Percentiles rank a stretch among this genome's conserved stretches.
phyloP scores from a whole-genome alignment of 2,329 filamentous ascomycete species.

The Ceratocystis alfenasii region DNA sequence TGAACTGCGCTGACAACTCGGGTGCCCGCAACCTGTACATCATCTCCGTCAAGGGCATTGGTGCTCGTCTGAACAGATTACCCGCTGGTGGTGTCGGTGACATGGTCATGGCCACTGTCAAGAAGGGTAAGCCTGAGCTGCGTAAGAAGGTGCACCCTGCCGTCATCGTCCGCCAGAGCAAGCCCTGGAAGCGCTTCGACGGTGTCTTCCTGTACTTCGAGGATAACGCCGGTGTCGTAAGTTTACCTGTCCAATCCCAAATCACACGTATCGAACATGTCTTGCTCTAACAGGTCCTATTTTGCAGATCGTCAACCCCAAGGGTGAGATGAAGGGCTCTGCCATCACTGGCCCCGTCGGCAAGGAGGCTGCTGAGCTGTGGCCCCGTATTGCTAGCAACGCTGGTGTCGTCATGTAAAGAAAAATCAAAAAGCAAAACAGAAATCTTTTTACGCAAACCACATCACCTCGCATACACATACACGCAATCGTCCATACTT shows the following conservation, averaged over 20 bases:
- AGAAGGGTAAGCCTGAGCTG: constrained; percentile 99
- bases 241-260: constrained; percentile 33
- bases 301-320: constrained; percentile 91
- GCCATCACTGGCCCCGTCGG: constrained; percentile 98
- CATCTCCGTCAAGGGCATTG: constrained; percentile 98
- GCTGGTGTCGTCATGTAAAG: constrained; percentile 99
- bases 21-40: constrained; percentile 98
- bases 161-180: constrained; percentile 96
- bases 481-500: constrained; percentile 11
- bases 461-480: constrained; percentile 17
- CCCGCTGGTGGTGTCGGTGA: constrained; percentile 96
- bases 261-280: neutral
- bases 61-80: constrained; percentile 93
- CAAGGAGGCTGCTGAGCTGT: constrained; percentile 99
- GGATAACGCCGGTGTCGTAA: constrained; percentile 98
- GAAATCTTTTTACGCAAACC: constrained; percentile 23
- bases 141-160: constrained; percentile 99
- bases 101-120: constrained; percentile 99
- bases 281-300: neutral
- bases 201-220: constrained; percentile 99
- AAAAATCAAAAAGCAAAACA: constrained; percentile 25
- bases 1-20: constrained; percentile 99
- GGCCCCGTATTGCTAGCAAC: constrained; percentile 99
- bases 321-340: constrained; percentile 99
- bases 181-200: constrained; percentile 98